Evolutionary conservation across 2,329 filamentous ascomycete species (phyloP).

Genomic region (Bipolaris cookei): DNA sequence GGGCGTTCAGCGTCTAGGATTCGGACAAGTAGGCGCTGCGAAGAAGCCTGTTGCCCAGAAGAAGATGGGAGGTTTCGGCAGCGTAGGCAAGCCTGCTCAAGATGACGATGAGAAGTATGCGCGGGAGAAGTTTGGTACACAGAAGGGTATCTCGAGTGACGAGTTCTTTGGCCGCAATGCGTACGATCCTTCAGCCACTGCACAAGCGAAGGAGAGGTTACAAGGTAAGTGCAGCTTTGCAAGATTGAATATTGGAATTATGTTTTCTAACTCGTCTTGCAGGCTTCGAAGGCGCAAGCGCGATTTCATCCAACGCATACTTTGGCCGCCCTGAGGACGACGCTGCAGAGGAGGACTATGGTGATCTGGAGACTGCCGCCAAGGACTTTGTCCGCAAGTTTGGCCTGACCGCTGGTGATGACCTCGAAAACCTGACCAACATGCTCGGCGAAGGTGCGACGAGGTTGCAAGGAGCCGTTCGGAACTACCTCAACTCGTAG

Average conservation of each 20-base stretch:
- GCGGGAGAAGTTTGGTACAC: slow-evolving; percentile 83
- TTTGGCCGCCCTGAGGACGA: slow-evolving; percentile 93
- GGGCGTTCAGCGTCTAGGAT: slow-evolving; percentile 83
- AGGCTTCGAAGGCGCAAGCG: slow-evolving; percentile 88
- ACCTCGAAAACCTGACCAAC: slow-evolving; percentile 86
- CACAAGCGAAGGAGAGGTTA: slow-evolving; percentile 85
- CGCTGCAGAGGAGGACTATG: slow-evolving; percentile 73
- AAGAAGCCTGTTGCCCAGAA: slow-evolving; percentile 66
- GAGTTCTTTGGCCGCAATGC: slow-evolving; percentile 95
- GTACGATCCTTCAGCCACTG: slow-evolving; percentile 79
- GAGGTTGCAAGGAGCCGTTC: slow-evolving; percentile 70
- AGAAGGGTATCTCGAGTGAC: slow-evolving; percentile 97
- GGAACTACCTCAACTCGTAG: slow-evolving; percentile 51
- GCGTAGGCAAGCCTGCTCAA: slow-evolving; percentile 72
- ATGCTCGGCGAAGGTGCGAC: slow-evolving; percentile 84
- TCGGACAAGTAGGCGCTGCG: slow-evolving; percentile 77
- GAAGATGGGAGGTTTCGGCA: slow-evolving; percentile 88
- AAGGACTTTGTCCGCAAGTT: slow-evolving; percentile 97
- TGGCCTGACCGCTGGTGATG: slow-evolving; percentile 92
- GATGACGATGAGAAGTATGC: slow-evolving; percentile 83
- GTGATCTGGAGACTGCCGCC: slow-evolving; percentile 88
- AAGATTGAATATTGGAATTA: neutral
- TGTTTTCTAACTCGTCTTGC: slow-evolving; percentile 8
- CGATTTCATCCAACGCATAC: slow-evolving; percentile 97
- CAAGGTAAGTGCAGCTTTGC: slow-evolving; percentile 53